Conservation (phyloP, 169 alveolate species). For the Babesia caballi region DNA sequence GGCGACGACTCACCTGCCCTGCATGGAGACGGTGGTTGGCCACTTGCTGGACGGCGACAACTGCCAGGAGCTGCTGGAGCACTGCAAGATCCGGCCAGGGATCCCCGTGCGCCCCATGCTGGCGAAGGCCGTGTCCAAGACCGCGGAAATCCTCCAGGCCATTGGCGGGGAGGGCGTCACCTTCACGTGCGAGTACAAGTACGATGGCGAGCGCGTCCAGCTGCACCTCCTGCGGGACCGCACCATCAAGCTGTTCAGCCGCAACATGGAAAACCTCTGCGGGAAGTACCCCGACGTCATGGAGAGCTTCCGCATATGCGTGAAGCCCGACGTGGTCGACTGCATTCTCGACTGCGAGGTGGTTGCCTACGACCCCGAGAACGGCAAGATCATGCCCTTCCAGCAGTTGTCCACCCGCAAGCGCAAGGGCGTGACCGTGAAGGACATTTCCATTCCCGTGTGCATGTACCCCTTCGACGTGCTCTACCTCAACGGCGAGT, state of each 20-base stretch:
- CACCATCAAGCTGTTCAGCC: conserved; percentile 80
- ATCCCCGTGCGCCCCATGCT: conserved; percentile 98
- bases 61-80: conserved; percentile 71
- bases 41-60: conserved; percentile 82
- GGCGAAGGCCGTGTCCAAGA: conserved; percentile 96
- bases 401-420: conserved; percentile 91
- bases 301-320: conserved; percentile 23
- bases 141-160: conserved; percentile 67
- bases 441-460: conserved; percentile 86
- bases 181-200: conserved; percentile 97
- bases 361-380: conserved; percentile 92
- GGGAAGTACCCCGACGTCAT: conserved; percentile 65
- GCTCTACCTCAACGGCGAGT: conserved; percentile 85
- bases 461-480: conserved; percentile 92
- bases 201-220: conserved; percentile 97
- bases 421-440: conserved; percentile 89
- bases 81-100: conserved; percentile 93
- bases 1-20: conserved; percentile 90
- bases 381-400: conserved; percentile 92
- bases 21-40: conserved; percentile 87
- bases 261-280: conserved; percentile 90
- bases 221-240: conserved; percentile 84
- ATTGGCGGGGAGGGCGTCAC: conserved; percentile 80
- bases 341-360: conserved; percentile 96
- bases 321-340: conserved; percentile 57